Conservation (phyloP, 2,329 filamentous ascomycete species). For the Cladorrhinum sp. region DNA sequence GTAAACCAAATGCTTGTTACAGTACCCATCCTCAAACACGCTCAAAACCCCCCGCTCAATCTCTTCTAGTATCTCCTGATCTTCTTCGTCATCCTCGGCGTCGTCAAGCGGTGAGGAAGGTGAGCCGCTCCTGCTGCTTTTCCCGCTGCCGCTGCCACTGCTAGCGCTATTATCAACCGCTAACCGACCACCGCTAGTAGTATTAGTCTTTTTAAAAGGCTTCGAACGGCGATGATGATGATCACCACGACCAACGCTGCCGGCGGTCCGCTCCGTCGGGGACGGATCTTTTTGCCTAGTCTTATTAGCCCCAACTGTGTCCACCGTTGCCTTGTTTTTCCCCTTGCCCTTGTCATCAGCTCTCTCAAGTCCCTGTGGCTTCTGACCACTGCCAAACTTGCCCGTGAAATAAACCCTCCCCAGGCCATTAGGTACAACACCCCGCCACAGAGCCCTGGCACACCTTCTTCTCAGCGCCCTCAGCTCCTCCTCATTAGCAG, state of each 20-base stretch:
- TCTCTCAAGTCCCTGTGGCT: background rate
- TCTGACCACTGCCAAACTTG: background rate
- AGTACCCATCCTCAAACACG: constrained; percentile 76
- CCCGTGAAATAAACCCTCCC: constrained; percentile 49
- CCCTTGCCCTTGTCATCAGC: constrained; percentile 10
- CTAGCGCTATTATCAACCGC: background rate
- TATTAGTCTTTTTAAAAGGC: background rate
- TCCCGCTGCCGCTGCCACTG: background rate
- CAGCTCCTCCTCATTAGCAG: constrained; percentile 57
- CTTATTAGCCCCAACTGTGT: background rate
- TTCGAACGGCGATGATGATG: background rate
- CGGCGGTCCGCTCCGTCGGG: background rate
- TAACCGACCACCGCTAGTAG: no score
- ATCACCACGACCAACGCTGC: background rate
- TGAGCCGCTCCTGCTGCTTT: constrained; percentile 3
- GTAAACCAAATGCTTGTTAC: constrained; percentile 91
- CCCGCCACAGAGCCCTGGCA: constrained; percentile 54
- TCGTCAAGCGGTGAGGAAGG: background rate
- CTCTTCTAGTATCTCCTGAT: constrained; percentile 52
- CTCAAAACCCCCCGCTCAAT: constrained; percentile 65
- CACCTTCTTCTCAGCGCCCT: constrained; percentile 63
- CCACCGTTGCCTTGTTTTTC: constrained; percentile 17
- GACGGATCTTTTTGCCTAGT: constrained; percentile 1
- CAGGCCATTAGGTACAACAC: constrained; percentile 45
- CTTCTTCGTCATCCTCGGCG: constrained; percentile 31